A percentile compares a stretch with the other conserved stretches of the same genome.
Conservation (phyloP, 2,329 filamentous ascomycete species). For the Neofusicoccum ribis region DNA sequence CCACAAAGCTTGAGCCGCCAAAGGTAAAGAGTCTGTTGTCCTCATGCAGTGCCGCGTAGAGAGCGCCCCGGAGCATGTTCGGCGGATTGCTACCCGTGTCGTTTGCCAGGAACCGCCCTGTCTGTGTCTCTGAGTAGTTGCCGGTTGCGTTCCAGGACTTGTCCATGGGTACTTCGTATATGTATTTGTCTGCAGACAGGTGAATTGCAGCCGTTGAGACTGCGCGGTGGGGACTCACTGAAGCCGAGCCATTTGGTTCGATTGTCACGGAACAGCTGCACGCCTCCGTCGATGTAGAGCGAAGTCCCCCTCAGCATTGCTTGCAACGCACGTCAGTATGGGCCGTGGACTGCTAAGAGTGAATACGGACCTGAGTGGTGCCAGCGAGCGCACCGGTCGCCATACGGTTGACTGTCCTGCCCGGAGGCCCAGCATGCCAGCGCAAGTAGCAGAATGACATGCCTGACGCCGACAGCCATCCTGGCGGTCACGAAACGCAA, state of each 20-base stretch:
- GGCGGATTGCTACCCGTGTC: constrained; percentile 28
- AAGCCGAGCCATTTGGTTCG: constrained; percentile 12
- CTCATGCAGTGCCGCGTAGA: constrained; percentile 28
- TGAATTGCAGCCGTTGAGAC: background rate
- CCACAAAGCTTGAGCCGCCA: constrained; percentile 33
- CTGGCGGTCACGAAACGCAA: no score
- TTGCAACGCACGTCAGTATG: background rate
- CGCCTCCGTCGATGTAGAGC: constrained; percentile 17
- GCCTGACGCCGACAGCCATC: no score
- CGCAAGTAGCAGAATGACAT: no score
- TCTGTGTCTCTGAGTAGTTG: constrained; percentile 29
- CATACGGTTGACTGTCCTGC: no score
- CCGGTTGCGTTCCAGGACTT: constrained; percentile 33
- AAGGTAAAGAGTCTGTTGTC: constrained; percentile 33
- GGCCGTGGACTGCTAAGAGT: background rate
- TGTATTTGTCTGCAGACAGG: constrained; percentile 5
- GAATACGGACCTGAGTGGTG: background rate
- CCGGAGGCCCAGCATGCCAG: no score
- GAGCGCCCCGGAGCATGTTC: constrained; percentile 29
- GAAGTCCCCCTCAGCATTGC: constrained; percentile 11
- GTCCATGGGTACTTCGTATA: constrained; percentile 28
- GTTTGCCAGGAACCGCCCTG: constrained; percentile 26
- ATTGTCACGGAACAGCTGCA: constrained; percentile 2
- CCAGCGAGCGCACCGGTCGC: background rate
- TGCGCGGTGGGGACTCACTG: background rate